phyloP scores from a whole-genome alignment of 768 basidiomycete genomes.

The Sutorius australiensis region DNA sequence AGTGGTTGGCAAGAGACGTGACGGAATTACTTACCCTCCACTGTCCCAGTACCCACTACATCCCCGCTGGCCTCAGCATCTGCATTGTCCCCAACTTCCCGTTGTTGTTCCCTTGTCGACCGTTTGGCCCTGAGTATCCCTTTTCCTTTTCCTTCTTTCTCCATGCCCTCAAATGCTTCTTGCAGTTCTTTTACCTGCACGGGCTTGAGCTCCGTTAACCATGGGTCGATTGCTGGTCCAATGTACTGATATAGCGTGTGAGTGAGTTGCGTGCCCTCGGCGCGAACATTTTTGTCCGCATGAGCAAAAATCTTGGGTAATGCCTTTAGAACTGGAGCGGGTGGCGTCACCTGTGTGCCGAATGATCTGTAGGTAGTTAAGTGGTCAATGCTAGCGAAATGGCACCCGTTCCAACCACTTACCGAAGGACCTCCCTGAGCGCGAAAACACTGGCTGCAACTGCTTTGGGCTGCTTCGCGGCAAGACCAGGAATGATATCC shows the following conservation, averaged over 20 bases:
- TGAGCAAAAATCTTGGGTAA: conserved; percentile 94
- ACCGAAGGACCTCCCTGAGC: conserved; percentile 85
- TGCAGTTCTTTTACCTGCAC: conserved; percentile 96
- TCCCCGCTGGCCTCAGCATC: conserved; percentile 33
- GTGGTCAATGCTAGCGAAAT: background rate
- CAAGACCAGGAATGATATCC: conserved; percentile 80
- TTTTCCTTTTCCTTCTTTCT: conserved; percentile 80
- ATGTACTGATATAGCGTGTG: conserved; percentile 83
- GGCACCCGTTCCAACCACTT: conserved; percentile 23
- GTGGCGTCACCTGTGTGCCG: conserved; percentile 69
- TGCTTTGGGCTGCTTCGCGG: conserved; percentile 91
- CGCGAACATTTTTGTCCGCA: conserved; percentile 90
- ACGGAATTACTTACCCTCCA: conserved; percentile 42
- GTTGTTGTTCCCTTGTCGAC: conserved; percentile 69
- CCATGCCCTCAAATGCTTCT: conserved; percentile 82
- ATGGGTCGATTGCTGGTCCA: conserved; percentile 78
- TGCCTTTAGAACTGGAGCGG: conserved; percentile 77
- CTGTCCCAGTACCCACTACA: conserved; percentile 43
- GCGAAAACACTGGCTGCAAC: conserved; percentile 76
- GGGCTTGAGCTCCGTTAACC: conserved; percentile 87
- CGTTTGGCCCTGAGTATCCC: conserved; percentile 78
- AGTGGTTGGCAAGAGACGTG: conserved; percentile 1
- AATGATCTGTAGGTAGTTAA: conserved; percentile 52
- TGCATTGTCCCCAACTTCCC: conserved; percentile 58
- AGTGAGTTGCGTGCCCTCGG: conserved; percentile 79